Conservation (phyloP, 192 early-diverging fungal genomes). For the Coemansia pectinata region DNA sequence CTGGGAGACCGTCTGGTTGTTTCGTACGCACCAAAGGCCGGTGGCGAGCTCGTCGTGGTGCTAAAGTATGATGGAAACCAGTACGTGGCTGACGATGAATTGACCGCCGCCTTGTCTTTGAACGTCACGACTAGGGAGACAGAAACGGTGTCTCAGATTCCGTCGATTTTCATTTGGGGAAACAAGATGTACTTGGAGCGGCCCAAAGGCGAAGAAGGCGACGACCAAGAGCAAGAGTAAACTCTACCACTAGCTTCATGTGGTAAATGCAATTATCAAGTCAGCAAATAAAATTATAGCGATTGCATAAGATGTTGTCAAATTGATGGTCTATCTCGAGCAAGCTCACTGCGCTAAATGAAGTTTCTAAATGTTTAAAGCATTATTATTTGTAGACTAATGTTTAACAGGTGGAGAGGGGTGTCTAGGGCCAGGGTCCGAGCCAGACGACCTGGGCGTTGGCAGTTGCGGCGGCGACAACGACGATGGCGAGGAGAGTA, state of each 20-base stretch:
- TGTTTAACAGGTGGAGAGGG: neutral
- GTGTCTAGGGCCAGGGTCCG: neutral
- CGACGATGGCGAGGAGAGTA: neutral
- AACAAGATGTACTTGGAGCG: slow-evolving; percentile 47
- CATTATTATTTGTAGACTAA: neutral
- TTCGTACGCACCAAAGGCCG: slow-evolving; percentile 15
- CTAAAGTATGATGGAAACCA: neutral
- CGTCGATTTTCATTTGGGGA: slow-evolving; percentile 50
- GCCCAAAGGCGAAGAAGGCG: slow-evolving; percentile 25
- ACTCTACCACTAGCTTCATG: neutral
- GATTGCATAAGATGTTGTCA: neutral
- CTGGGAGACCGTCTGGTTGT: slow-evolving; percentile 26
- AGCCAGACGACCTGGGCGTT: slow-evolving; percentile 1
- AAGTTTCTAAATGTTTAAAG: neutral
- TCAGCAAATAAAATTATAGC: neutral
- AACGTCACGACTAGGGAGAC: slow-evolving; percentile 15
- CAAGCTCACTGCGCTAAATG: neutral
- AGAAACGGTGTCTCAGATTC: neutral
- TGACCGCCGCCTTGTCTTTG: slow-evolving; percentile 8
- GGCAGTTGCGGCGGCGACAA: neutral
- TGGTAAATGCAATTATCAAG: neutral
- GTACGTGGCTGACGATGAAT: slow-evolving; percentile 8
- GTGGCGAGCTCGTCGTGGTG: slow-evolving; percentile 3
- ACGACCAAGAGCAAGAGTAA: neutral
- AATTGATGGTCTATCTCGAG: neutral